Evolutionary conservation across 2,329 filamentous ascomycete genomes (phyloP), one percentile per base, ranked within the genome.

Genomic region (Stemphylium beticola): DNA sequence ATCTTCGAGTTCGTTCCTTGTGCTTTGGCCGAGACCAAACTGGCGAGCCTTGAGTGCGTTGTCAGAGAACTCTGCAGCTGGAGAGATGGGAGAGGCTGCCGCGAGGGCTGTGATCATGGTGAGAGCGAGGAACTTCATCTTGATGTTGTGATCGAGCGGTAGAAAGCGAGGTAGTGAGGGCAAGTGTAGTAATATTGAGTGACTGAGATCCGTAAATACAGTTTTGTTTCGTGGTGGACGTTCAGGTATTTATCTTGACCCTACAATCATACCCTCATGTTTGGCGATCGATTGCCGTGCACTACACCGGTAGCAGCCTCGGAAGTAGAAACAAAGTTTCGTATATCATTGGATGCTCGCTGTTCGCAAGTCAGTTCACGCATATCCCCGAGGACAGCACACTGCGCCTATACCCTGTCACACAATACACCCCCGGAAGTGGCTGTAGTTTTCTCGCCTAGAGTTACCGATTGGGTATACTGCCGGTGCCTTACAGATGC

Each of bases 1-100:
- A 11, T 52, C 42, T 32, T 68, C 64, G 24, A 71, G 68, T 11
- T 71, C 67, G 18, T 57, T 66, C 6, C 57, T 48, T 7, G 57
- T 62, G 7, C 37, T 56, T 4, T 46, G 55, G 37, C 37, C 34
- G 1, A 50, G 50, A 10, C 50, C 45, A 6, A 61, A 39, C n/a
- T 67, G 60, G 36, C 65, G 63, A 24, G 34, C 31, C n/a, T 64
- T 44, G 3, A 64, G n/a, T 3, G 49, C 47, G 9, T 42, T 40
- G 22, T 55, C 55, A 11, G 58, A 49, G 10, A 48, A 49, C n/a
- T 52, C 43, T 20, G 49, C 46, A 15, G 55, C 40, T 17, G 60
- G 11, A 15, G 51, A 43, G 14, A 64, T 56, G 32, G 62, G 62
- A 4, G 57, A 58, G 36, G 58, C 53, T 11, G 53, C 47, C 9